These are phyloP conservation scores for Malassezia slooffiae DNA, from an alignment of 1,284 basidiomycete species.

Conservation along the genomic window DNA sequence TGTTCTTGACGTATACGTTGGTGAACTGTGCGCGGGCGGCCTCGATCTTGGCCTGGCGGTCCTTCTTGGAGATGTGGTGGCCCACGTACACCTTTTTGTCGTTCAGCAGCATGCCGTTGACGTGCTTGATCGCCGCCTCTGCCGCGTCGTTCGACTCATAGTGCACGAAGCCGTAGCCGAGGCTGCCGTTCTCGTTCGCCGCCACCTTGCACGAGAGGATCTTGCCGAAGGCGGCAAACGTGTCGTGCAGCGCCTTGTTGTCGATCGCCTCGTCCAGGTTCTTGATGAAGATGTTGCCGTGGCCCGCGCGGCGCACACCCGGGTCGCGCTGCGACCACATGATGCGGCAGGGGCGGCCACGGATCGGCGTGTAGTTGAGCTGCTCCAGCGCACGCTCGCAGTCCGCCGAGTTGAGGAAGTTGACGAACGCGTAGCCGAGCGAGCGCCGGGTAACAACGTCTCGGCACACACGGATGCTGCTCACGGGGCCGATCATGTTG, in stretches of 20 bases:
- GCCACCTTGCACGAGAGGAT: slow-evolving; percentile 99
- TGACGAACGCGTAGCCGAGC: slow-evolving; percentile 98
- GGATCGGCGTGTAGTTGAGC: slow-evolving; percentile 98
- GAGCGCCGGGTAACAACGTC: slow-evolving; percentile 99
- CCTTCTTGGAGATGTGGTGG: slow-evolving; percentile 93
- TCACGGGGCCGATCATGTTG: slow-evolving; percentile 98
- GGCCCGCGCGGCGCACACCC: slow-evolving; percentile 94
- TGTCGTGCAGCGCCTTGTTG: slow-evolving; percentile 99
- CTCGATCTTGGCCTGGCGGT: slow-evolving; percentile 69
- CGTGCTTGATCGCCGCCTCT: slow-evolving; percentile 79
- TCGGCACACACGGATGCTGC: slow-evolving; percentile 97
- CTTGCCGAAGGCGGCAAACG: slow-evolving; percentile 96
- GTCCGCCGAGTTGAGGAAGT: slow-evolving; percentile 90
- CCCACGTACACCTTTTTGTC: slow-evolving; percentile 83
- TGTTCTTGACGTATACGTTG: slow-evolving; percentile 96
- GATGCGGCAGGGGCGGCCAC: slow-evolving; percentile 96
- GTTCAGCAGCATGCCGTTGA: slow-evolving; percentile 98
- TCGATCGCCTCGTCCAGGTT: slow-evolving; percentile 97
- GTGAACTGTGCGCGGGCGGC: slow-evolving; percentile 95
- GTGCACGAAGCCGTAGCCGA: slow-evolving; percentile 85
- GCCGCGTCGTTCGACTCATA: slow-evolving; percentile 97
- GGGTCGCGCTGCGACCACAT: slow-evolving; percentile 99
- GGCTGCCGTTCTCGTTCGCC: slow-evolving; percentile 38
- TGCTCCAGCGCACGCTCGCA: slow-evolving; percentile 99
- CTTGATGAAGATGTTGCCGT: slow-evolving; percentile 99